phyloP scores from a whole-genome alignment of 495 filamentous ascomycete genomes.

The Schizothecium vesticola region DNA sequence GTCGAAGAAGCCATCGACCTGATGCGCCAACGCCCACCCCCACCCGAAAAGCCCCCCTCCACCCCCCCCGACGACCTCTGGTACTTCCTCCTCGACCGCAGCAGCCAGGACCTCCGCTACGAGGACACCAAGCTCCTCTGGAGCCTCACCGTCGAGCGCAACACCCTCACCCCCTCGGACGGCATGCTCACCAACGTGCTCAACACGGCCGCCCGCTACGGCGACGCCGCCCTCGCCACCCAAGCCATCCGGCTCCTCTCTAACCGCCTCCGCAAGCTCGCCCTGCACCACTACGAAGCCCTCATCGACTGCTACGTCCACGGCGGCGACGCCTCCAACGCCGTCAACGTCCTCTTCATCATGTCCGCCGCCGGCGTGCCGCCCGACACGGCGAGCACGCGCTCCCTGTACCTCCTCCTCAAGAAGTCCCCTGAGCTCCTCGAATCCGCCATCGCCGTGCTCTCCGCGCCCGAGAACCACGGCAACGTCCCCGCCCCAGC shows the following conservation, averaged over 20 bases:
- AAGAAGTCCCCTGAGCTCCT: conserved; percentile 49
- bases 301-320: conserved; percentile 62
- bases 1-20: conserved; percentile 68
- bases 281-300: conserved; percentile 67
- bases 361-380: conserved; percentile 58
- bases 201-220: conserved; percentile 58
- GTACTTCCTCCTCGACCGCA: conserved; percentile 65
- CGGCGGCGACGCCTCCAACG: conserved; percentile 48
- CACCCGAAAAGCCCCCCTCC: conserved; percentile 41
- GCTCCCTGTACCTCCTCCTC: conserved; percentile 47
- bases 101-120: conserved; percentile 43
- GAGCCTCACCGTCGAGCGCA: conserved; percentile 56
- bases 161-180: conserved; percentile 59
- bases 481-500: conserved; percentile 50
- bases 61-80: conserved; percentile 44
- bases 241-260: conserved; percentile 56
- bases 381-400: conserved; percentile 50
- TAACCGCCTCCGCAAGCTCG: conserved; percentile 46
- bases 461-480: conserved; percentile 8
- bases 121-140: conserved; percentile 49
- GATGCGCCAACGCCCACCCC: conserved; percentile 49
- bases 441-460: conserved; percentile 33
- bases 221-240: conserved; percentile 63
- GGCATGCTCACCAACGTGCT: conserved; percentile 62
- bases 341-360: conserved; percentile 59